phyloP scores from a whole-genome alignment of 164 flowering plant species.

The Nymphaea thermarum region DNA sequence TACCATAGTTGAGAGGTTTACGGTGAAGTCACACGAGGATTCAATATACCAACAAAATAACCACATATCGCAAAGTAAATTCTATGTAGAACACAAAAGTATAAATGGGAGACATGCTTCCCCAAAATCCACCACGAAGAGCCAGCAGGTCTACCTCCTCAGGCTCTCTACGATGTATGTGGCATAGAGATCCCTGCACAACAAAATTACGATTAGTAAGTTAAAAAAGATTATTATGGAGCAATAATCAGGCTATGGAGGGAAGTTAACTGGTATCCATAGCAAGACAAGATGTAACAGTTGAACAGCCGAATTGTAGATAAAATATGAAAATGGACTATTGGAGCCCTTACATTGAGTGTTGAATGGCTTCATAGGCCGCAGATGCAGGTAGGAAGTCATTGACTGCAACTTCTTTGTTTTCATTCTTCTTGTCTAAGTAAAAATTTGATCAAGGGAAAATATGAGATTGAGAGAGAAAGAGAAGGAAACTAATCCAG shows the following conservation, averaged over 20 bases:
- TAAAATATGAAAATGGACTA: neutral
- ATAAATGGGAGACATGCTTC: too few relatives aligned
- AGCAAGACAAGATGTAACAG: neutral
- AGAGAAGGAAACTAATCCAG: neutral
- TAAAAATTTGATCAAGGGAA: constrained; percentile 2
- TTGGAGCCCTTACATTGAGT: constrained; percentile 48
- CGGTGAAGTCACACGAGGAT: too few relatives aligned
- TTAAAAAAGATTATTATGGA: neutral
- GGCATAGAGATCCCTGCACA: constrained; percentile 42
- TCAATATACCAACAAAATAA: too few relatives aligned
- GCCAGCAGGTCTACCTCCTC: constrained; percentile 37
- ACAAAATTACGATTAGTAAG: neutral
- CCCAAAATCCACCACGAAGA: neutral
- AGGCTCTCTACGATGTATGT: constrained; percentile 22
- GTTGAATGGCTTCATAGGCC: constrained; percentile 56
- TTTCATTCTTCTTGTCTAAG: constrained; percentile 80
- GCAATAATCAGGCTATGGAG: neutral
- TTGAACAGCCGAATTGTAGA: neutral
- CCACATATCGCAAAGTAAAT: too few relatives aligned
- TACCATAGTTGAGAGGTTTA: too few relatives aligned
- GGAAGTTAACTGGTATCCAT: too few relatives aligned
- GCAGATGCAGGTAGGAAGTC: constrained; percentile 63
- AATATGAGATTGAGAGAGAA: neutral
- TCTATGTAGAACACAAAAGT: too few relatives aligned
- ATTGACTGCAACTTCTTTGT: constrained; percentile 77